Evolutionary conservation across 768 basidiomycete genomes (phyloP).

Genomic region (Auricularia heimuer): DNA sequence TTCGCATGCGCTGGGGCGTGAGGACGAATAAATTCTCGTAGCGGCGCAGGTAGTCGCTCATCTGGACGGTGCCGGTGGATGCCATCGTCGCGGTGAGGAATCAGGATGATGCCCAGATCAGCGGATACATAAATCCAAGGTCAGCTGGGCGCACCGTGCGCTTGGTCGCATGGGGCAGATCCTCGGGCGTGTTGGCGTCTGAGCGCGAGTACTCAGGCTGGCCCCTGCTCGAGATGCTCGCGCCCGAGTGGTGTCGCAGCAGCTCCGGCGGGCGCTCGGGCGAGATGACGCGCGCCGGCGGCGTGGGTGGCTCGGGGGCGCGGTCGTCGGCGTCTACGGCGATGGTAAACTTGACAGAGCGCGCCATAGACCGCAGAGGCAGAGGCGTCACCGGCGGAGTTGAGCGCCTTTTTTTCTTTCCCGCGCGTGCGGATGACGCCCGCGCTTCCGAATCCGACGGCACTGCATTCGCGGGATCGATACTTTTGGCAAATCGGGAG

Average conservation of each 20-base stretch:
- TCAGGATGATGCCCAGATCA: constrained; percentile 1
- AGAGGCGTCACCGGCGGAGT: too few relatives aligned
- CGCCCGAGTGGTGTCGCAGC: neutral
- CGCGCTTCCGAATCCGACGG: too few relatives aligned
- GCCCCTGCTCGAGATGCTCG: neutral
- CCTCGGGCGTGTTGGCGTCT: constrained; percentile 28
- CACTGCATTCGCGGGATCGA: too few relatives aligned
- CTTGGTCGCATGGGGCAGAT: constrained; percentile 89
- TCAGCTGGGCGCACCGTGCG: neutral
- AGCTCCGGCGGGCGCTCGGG: neutral
- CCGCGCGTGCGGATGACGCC: too few relatives aligned
- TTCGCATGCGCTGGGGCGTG: constrained; percentile 86
- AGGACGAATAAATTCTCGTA: constrained; percentile 77
- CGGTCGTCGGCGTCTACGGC: too few relatives aligned
- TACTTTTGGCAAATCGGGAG: too few relatives aligned
- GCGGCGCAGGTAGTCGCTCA: constrained; percentile 89
- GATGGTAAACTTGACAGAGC: too few relatives aligned
- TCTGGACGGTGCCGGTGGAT: constrained; percentile 21
- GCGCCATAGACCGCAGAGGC: too few relatives aligned
- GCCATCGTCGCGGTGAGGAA: neutral
- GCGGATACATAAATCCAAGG: constrained; percentile 8
- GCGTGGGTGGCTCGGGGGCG: too few relatives aligned
- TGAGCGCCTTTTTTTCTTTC: too few relatives aligned
- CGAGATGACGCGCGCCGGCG: neutral
- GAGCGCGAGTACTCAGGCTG: neutral